Evolutionary conservation across 2,329 filamentous ascomycete genomes (phyloP).

Genomic region (Phialophora chinensis): DNA sequence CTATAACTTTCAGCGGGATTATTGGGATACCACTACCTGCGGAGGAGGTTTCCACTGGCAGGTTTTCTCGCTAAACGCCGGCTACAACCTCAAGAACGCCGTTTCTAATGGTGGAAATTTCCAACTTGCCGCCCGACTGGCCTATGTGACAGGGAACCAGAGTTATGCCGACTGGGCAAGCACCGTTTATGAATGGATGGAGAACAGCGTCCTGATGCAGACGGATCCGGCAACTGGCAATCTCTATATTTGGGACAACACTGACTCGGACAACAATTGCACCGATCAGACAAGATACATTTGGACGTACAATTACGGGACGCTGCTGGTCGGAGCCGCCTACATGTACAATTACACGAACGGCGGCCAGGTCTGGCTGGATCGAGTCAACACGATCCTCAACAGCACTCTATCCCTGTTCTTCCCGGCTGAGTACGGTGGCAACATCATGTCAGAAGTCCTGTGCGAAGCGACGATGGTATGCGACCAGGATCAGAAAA

Average conservation of each 20-base stretch:
- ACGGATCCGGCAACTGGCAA: slow-evolving; percentile 57
- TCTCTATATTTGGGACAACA: slow-evolving; percentile 62
- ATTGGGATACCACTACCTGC: slow-evolving; percentile 73
- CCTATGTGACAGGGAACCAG: slow-evolving; percentile 76
- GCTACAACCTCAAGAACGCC: slow-evolving; percentile 64
- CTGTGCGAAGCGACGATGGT: slow-evolving; percentile 61
- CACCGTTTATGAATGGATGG: slow-evolving; percentile 63
- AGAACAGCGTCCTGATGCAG: slow-evolving; percentile 38
- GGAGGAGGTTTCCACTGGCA: slow-evolving; percentile 83
- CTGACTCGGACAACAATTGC: slow-evolving; percentile 59
- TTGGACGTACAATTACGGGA: slow-evolving; percentile 64
- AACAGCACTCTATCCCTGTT: slow-evolving; percentile 58
- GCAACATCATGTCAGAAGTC: slow-evolving; percentile 64
- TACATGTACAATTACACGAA: slow-evolving; percentile 61
- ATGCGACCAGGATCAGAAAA: slow-evolving; percentile 67
- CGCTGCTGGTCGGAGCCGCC: slow-evolving; percentile 61
- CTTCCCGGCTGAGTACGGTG: slow-evolving; percentile 53
- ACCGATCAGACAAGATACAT: slow-evolving; percentile 56
- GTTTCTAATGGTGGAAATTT: slow-evolving; percentile 66
- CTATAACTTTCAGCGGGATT: slow-evolving; percentile 76
- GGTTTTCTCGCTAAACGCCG: slow-evolving; percentile 77
- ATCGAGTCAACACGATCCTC: slow-evolving; percentile 59
- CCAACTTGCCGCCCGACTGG: slow-evolving; percentile 69
- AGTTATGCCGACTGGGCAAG: slow-evolving; percentile 81
- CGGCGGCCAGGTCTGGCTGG: slow-evolving; percentile 58